Evolutionary conservation across 2,329 filamentous ascomycete genomes (phyloP).

Genomic region (Phyllosticta capitalensis): DNA sequence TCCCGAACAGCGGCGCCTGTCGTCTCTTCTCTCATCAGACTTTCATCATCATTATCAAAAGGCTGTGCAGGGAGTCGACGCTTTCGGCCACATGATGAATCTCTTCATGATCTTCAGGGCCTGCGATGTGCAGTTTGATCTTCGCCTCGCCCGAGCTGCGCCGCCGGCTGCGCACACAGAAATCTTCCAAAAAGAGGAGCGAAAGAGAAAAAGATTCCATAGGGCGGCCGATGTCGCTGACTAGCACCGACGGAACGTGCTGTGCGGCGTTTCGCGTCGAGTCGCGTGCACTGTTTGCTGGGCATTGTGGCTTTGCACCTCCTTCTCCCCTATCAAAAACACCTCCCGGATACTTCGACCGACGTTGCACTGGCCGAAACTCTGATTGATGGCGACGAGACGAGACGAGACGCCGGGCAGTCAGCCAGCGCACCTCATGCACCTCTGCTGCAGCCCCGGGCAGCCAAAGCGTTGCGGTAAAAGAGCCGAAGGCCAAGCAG

Average conservation of each 20-base stretch:
- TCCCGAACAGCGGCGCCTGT: not conserved
- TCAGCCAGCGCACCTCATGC: not conserved
- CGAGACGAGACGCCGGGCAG: not conserved
- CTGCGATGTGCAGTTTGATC: slow-evolving; percentile 9
- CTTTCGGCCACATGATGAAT: not conserved
- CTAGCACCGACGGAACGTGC: not conserved
- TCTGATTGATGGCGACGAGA: too few species aligned
- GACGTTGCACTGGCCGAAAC: too few species aligned
- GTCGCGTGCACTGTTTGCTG: not conserved
- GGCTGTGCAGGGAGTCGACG: not conserved
- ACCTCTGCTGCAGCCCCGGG: not conserved
- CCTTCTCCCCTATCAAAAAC: not conserved
- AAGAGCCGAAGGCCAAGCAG: not conserved
- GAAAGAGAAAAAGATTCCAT: not conserved
- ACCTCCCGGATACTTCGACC: not conserved
- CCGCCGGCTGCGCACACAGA: not conserved
- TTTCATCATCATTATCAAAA: not conserved
- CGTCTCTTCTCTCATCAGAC: not conserved
- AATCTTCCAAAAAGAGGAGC: not conserved
- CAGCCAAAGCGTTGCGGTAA: not conserved
- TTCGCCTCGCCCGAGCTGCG: not conserved
- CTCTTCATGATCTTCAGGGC: slow-evolving; percentile 5
- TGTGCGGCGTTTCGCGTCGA: not conserved
- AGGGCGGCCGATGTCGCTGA: not conserved
- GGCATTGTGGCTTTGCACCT: not conserved